These are phyloP conservation scores for Poa annua DNA, from an alignment of 176 grass and related monocot genomes.

Conservation along the genomic window DNA sequence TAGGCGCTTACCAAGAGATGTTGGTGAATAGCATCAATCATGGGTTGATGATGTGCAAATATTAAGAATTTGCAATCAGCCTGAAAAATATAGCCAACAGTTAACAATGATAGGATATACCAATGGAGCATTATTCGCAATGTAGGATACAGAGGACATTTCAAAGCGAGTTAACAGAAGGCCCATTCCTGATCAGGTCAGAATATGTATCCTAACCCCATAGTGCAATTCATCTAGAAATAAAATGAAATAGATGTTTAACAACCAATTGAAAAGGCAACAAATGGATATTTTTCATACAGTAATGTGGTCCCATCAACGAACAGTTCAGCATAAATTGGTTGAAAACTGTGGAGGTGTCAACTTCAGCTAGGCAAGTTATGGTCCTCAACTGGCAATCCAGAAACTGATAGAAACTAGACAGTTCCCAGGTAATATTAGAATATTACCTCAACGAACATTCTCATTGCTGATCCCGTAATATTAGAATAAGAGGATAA, in stretches of 20 bases:
- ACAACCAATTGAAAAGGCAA: background rate
- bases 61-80: constrained; percentile 94
- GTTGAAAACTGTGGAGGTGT: background rate
- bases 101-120: background rate
- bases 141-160: constrained; percentile 5
- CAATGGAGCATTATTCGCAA: background rate
- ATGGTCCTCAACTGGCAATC: constrained; percentile 4
- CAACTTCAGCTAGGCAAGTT: constrained; percentile 34
- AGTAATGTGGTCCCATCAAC: constrained; percentile 32
- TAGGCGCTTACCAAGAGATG: constrained; percentile 69
- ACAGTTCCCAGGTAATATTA: constrained; percentile 10
- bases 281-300: constrained; percentile 26
- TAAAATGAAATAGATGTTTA: background rate
- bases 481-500: constrained; percentile 38
- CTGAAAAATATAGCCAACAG: constrained; percentile 52
- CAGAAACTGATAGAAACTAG: constrained; percentile 9
- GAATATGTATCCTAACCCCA: background rate
- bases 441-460: no score
- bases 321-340: background rate
- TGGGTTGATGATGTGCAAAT: constrained; percentile 92
- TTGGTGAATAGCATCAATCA: constrained; percentile 82
- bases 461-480: constrained; percentile 33
- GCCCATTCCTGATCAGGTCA: background rate
- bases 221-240: background rate
- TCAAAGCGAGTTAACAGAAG: constrained; percentile 26